Evolutionary conservation across 257 asterid species (phyloP).

Genomic region (Fraxinus anomala): DNA sequence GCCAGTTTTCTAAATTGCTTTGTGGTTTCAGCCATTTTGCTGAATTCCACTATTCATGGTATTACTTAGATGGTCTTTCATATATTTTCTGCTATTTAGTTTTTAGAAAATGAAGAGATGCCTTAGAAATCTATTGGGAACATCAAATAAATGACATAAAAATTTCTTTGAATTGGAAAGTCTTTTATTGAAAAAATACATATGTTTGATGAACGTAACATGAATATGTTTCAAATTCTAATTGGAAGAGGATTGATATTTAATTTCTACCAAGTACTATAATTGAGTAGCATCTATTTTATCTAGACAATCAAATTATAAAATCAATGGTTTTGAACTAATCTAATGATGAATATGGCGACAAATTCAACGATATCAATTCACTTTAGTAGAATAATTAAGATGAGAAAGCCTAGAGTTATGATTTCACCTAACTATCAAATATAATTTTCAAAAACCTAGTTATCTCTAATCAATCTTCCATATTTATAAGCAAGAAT

Average conservation of each 20-base stretch:
- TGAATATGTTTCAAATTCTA: background rate
- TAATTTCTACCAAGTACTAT: too few relatives aligned
- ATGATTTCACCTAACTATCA: too few relatives aligned
- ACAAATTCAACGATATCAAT: too few relatives aligned
- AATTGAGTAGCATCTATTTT: too few relatives aligned
- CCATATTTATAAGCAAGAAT: too few relatives aligned
- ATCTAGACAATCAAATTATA: too few relatives aligned
- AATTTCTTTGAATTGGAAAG: constrained; percentile 1
- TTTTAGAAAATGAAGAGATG: constrained; percentile 8
- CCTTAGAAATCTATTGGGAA: constrained; percentile 7
- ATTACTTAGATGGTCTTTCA: constrained; percentile 3
- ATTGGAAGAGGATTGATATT: background rate
- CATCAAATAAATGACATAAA: constrained; percentile 7
- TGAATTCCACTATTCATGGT: background rate
- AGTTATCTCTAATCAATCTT: too few relatives aligned
- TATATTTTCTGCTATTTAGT: constrained; percentile 5
- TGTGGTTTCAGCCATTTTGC: background rate
- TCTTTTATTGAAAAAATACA: constrained; percentile 5
- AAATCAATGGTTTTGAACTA: too few relatives aligned
- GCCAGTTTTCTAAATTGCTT: background rate
- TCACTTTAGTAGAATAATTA: too few relatives aligned
- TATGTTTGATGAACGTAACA: constrained; percentile 4
- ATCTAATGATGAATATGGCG: too few relatives aligned
- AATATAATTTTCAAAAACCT: too few relatives aligned
- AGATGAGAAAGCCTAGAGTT: too few relatives aligned